phyloP scores from a whole-genome alignment of 306 rosid species.

The Fagus sylvatica region DNA sequence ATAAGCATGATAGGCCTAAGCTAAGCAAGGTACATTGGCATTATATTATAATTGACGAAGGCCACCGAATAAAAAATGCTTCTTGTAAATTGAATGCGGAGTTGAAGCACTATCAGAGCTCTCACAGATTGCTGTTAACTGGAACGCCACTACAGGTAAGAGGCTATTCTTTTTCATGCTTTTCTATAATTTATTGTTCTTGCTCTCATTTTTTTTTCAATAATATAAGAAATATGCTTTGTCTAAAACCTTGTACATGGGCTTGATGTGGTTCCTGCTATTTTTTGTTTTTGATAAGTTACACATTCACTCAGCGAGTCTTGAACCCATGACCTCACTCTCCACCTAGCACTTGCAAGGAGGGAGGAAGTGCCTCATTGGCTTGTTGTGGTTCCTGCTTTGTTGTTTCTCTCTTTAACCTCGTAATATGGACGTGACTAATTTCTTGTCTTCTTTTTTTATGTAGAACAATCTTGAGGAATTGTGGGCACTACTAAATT shows the following conservation, averaged over 20 bases:
- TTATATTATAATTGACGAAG: conserved; percentile 95
- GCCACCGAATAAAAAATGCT: conserved; percentile 99
- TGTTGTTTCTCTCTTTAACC: conserved; percentile 7
- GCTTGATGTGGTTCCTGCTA: background rate
- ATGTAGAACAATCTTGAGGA: conserved; percentile 97
- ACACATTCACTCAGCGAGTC: too few relatives aligned
- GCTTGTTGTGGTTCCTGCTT: background rate
- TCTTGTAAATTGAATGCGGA: conserved; percentile 99
- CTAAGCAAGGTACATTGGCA: conserved; percentile 96
- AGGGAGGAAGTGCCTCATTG: too few relatives aligned
- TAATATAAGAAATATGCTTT: conserved; percentile 14
- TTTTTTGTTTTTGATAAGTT: too few relatives aligned
- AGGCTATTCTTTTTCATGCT: conserved; percentile 23
- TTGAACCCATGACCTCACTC: too few relatives aligned
- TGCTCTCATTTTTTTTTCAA: background rate
- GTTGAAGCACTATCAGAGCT: conserved; percentile 88
- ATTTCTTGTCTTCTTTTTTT: conserved; percentile 24
- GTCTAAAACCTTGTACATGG: conserved; percentile 14
- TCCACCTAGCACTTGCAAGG: too few relatives aligned
- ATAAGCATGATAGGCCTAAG: conserved; percentile 99
- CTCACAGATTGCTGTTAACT: conserved; percentile 95
- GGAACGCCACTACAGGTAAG: conserved; percentile 98
- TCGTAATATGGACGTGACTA: conserved; percentile 21
- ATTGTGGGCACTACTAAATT: conserved; percentile 95
- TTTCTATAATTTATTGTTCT: conserved; percentile 5